These are phyloP conservation scores for Stagonosporopsis chrysanthemi DNA, from an alignment of 2,329 filamentous ascomycete species.

Conservation along the genomic window DNA sequence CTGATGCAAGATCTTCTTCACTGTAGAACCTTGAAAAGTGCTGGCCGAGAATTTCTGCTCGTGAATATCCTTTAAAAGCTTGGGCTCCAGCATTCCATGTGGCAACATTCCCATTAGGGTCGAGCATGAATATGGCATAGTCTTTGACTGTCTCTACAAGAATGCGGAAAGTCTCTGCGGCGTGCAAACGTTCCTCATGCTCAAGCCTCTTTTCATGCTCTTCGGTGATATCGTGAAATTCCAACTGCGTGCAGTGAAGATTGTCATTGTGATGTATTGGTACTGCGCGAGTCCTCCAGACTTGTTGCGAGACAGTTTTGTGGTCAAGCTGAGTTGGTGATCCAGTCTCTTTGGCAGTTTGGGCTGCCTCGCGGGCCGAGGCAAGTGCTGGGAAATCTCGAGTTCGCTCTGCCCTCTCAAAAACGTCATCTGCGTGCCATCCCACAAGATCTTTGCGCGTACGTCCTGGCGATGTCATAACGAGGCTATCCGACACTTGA, in stretches of 20 bases:
- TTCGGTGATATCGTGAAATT: constrained; percentile 51
- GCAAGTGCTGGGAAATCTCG: constrained; percentile 48
- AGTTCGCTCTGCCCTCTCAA: constrained; percentile 29
- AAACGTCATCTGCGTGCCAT: constrained; percentile 51
- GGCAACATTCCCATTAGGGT: constrained; percentile 61
- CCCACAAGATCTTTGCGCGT: constrained; percentile 48
- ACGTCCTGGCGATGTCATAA: constrained; percentile 42
- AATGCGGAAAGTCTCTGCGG: constrained; percentile 65
- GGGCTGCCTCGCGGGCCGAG: constrained; percentile 49
- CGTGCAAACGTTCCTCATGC: constrained; percentile 54
- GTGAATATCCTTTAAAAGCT: constrained; percentile 63
- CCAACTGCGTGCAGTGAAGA: constrained; percentile 54
- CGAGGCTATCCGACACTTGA: constrained; percentile 56
- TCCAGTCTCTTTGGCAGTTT: constrained; percentile 48
- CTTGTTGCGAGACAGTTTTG: constrained; percentile 31
- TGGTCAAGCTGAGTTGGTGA: constrained; percentile 47
- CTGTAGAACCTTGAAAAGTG: constrained; percentile 67
- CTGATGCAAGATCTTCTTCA: constrained; percentile 56
- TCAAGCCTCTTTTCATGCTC: constrained; percentile 46
- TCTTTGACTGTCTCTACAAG: constrained; percentile 68
- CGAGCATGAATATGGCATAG: constrained; percentile 69
- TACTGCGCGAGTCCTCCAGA: constrained; percentile 51
- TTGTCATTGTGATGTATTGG: constrained; percentile 53
- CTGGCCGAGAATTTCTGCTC: constrained; percentile 63
- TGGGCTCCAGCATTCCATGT: constrained; percentile 67